A percentile compares a stretch with the other conserved stretches of the same genome.
Evolutionary conservation across 441 rosid genomes (phyloP).

Genomic region (Mallotus repandus): DNA sequence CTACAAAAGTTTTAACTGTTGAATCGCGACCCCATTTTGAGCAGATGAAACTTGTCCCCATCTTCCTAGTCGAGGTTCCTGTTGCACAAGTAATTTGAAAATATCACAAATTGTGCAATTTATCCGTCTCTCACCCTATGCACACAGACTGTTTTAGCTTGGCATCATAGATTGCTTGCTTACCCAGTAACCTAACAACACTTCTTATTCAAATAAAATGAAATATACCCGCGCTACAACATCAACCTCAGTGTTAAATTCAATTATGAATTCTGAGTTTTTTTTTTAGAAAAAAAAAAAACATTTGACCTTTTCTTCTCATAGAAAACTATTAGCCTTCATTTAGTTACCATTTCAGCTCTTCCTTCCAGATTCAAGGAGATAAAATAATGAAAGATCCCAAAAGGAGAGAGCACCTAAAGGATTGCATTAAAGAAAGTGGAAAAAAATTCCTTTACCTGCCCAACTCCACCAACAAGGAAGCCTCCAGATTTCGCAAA

Average conservation of each 20-base stretch:
- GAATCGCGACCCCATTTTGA: conserved; percentile 74
- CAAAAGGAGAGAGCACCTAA: neutral
- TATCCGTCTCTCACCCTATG: no score
- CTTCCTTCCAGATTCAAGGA: neutral
- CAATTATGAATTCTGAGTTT: neutral
- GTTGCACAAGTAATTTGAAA: conserved; percentile 19
- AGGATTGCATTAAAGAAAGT: no score
- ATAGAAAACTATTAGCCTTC: neutral
- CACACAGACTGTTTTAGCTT: no score
- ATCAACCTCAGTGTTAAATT: no score
- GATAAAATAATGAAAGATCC: neutral
- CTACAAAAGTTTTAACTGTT: conserved; percentile 53
- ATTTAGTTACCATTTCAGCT: neutral
- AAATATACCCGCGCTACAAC: no score
- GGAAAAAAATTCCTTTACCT: conserved; percentile 38
- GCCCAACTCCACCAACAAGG: conserved; percentile 86
- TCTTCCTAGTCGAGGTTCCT: conserved; percentile 96
- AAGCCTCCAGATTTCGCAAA: conserved; percentile 85
- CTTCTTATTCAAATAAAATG: no score
- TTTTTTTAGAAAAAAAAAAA: neutral
- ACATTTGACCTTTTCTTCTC: neutral
- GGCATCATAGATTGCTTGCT: no score
- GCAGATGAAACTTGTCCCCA: conserved; percentile 70
- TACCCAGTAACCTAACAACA: no score
- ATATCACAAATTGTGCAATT: no score